Conservation (phyloP, 768 basidiomycete species). For the Lepiota subincarnata region DNA sequence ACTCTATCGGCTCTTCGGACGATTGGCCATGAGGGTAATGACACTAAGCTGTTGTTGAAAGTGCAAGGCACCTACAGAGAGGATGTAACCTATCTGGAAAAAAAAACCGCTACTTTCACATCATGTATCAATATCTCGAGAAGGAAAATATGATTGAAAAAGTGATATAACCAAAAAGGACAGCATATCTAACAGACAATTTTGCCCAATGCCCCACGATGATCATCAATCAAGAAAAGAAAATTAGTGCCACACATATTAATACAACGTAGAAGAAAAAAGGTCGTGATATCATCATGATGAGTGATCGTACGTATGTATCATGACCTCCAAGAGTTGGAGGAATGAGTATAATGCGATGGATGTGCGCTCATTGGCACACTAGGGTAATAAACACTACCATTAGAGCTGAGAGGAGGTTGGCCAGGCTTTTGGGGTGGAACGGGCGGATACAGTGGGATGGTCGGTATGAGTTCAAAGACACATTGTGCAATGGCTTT, state of each 20-base stretch:
- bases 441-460: constrained; percentile 56
- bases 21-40: no score
- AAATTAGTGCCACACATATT: constrained; percentile 11
- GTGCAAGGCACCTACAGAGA: no score
- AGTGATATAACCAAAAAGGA: constrained; percentile 8
- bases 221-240: not conserved
- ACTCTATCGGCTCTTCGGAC: no score
- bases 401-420: constrained; percentile 11
- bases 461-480: constrained; percentile 75
- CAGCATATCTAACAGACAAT: constrained; percentile 8
- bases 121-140: no score
- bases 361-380: not conserved
- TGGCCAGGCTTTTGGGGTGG: constrained; percentile 14
- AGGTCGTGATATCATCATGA: not conserved
- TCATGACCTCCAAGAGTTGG: constrained; percentile 13
- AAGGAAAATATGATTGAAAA: not conserved
- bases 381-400: constrained; percentile 10
- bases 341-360: not conserved
- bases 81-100: not conserved
- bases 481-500: constrained; percentile 67
- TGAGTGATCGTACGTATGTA: no score
- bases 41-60: no score
- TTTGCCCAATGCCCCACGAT: not conserved
- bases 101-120: not conserved
- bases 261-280: not conserved